Percentiles rank a stretch among this genome's conserved stretches.
phyloP scores from a whole-genome alignment of 2,329 filamentous ascomycete genomes.

The Calonectria pseudoturangicola region DNA sequence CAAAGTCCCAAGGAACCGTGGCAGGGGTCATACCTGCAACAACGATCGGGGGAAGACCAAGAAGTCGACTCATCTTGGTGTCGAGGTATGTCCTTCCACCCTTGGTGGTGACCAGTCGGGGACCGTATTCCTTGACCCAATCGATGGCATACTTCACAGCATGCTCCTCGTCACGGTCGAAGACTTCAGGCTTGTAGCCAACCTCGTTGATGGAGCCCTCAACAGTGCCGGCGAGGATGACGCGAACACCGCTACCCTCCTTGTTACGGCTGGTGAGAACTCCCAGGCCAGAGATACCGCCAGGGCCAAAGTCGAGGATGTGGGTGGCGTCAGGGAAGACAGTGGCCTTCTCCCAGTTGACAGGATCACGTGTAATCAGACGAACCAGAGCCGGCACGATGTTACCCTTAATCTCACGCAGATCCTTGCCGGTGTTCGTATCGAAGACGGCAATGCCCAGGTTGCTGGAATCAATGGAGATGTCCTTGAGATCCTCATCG shows the following conservation, averaged over 20 bases:
- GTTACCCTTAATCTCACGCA: conserved; percentile 83
- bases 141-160: conserved; percentile 96
- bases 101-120: conserved; percentile 92
- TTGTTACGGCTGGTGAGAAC: conserved; percentile 99
- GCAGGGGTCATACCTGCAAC: conserved; percentile 96
- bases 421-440: conserved; percentile 90
- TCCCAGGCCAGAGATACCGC: conserved; percentile 96
- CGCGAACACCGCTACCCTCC: conserved; percentile 96
- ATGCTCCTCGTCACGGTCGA: conserved; percentile 95
- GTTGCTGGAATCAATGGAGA: conserved; percentile 82
- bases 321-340: conserved; percentile 93
- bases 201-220: conserved; percentile 93
- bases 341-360: conserved; percentile 97
- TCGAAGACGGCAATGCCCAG: conserved; percentile 92
- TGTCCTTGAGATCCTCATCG: conserved; percentile 88
- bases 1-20: conserved; percentile 93
- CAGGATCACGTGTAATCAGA: conserved; percentile 94
- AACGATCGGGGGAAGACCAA: conserved; percentile 90
- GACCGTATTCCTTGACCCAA: conserved; percentile 98
- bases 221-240: conserved; percentile 95
- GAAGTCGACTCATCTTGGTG: conserved; percentile 93
- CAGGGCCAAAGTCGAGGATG: conserved; percentile 96
- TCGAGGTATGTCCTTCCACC: conserved; percentile 93
- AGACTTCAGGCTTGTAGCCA: conserved; percentile 98
- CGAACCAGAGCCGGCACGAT: conserved; percentile 90